Conservation (phyloP, 2,329 filamentous ascomycete genomes). For the Apiospora aurea region DNA sequence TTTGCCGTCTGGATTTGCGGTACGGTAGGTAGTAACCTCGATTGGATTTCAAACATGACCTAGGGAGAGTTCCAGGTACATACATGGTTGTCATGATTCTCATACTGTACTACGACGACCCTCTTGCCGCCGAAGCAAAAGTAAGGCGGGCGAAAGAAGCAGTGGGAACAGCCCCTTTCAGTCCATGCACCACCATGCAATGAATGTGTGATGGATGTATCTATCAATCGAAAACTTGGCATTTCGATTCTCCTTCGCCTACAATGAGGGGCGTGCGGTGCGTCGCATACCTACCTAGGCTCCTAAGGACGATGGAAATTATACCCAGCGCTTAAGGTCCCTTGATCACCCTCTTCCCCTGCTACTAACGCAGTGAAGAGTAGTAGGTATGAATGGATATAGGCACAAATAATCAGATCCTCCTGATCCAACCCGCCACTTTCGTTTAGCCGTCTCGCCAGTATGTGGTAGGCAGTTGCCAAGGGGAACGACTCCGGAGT, state of each 20-base stretch:
- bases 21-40: background rate
- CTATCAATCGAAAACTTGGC: conserved; percentile 1
- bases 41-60: background rate
- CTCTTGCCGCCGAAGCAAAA: background rate
- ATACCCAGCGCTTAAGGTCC: conserved; percentile 1
- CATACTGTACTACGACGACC: background rate
- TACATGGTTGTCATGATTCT: background rate
- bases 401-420: background rate
- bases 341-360: background rate
- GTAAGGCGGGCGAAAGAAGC: conserved; percentile 1
- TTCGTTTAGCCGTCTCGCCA: background rate
- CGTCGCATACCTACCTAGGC: background rate
- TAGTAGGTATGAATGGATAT: background rate
- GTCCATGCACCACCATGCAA: background rate
- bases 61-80: background rate
- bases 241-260: conserved; percentile 6
- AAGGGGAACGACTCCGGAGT: background rate
- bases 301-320: conserved; percentile 4
- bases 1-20: too few relatives aligned
- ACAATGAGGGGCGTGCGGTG: conserved; percentile 11
- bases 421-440: background rate
- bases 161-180: conserved; percentile 12
- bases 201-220: conserved; percentile 1
- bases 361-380: background rate
- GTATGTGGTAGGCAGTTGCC: background rate